Evolutionary conservation across 331 rosid species (phyloP).

Genomic region (Rhamnella rubrinervis): DNA sequence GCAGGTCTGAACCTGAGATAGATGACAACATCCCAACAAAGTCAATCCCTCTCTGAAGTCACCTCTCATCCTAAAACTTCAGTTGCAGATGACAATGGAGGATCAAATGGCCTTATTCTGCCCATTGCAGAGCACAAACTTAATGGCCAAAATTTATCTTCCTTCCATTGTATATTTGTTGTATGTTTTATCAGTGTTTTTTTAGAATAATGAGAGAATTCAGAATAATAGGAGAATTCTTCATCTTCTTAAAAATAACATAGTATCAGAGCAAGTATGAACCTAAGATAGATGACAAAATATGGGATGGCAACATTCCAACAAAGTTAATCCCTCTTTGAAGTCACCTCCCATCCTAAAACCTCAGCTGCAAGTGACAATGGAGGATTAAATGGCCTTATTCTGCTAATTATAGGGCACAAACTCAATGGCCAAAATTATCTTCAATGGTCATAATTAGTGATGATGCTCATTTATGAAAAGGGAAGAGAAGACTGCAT

Average conservation of each 20-base stretch:
- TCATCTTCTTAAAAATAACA: background rate
- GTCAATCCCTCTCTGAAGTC: too few relatives aligned
- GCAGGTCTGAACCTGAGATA: too few relatives aligned
- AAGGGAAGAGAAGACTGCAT: background rate
- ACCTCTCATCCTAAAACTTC: too few relatives aligned
- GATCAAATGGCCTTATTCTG: too few relatives aligned
- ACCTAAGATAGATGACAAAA: background rate
- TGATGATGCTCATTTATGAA: background rate
- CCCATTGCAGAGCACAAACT: too few relatives aligned
- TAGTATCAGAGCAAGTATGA: background rate
- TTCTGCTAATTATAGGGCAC: background rate
- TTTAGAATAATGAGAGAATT: too few relatives aligned
- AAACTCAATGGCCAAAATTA: constrained; percentile 5
- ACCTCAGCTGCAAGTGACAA: background rate
- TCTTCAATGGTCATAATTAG: background rate
- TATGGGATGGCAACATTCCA: background rate
- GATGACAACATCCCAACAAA: too few relatives aligned
- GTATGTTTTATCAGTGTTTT: too few relatives aligned
- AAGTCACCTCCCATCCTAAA: background rate
- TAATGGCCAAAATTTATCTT: too few relatives aligned
- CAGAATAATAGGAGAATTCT: too few relatives aligned
- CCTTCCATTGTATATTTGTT: too few relatives aligned
- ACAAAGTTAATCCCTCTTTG: background rate
- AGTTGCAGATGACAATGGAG: too few relatives aligned
- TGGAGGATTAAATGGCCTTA: background rate